Percentiles rank a stretch among this genome's conserved stretches.
These are phyloP conservation scores for Ramalina intermedia DNA, from an alignment of 495 filamentous ascomycete species.

Conservation along the genomic window DNA sequence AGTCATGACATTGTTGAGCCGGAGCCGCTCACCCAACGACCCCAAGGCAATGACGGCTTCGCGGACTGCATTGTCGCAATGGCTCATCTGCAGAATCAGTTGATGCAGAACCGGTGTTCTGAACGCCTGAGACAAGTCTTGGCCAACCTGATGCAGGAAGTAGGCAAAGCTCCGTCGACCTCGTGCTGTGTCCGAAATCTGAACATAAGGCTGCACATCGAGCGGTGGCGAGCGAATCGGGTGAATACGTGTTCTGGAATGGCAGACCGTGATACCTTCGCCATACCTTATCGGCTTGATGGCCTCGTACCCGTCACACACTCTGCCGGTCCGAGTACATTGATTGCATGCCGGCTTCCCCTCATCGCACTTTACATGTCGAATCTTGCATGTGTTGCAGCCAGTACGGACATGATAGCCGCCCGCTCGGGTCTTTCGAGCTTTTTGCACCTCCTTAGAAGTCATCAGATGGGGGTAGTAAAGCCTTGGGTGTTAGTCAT, in stretches of 20 bases:
- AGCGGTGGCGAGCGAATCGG: background rate
- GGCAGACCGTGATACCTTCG: background rate
- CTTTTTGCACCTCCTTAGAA: background rate
- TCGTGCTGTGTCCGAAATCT: background rate
- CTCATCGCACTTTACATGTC: conserved; percentile 54
- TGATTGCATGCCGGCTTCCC: conserved; percentile 38
- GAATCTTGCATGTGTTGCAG: conserved; percentile 37
- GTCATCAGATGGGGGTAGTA: background rate
- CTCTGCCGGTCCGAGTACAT: conserved; percentile 34
- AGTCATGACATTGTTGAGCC: background rate
- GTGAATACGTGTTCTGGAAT: no score
- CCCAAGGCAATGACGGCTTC: conserved; percentile 14
- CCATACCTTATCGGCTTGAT: background rate
- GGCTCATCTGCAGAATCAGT: conserved; percentile 14
- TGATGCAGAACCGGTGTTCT: background rate
- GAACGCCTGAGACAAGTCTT: background rate
- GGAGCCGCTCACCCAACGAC: conserved; percentile 3
- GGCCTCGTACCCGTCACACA: conserved; percentile 29
- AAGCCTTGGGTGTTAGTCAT: background rate
- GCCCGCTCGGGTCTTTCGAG: conserved; percentile 1
- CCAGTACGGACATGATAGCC: conserved; percentile 28
- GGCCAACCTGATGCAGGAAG: conserved; percentile 3
- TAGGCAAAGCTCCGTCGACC: conserved; percentile 10
- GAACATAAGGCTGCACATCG: background rate
- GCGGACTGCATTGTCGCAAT: conserved; percentile 6